A percentile compares a stretch with the other conserved stretches of the same genome.
Evolutionary conservation across 2,329 filamentous ascomycete genomes (phyloP).

Genomic region (Fusarium falciforme): DNA sequence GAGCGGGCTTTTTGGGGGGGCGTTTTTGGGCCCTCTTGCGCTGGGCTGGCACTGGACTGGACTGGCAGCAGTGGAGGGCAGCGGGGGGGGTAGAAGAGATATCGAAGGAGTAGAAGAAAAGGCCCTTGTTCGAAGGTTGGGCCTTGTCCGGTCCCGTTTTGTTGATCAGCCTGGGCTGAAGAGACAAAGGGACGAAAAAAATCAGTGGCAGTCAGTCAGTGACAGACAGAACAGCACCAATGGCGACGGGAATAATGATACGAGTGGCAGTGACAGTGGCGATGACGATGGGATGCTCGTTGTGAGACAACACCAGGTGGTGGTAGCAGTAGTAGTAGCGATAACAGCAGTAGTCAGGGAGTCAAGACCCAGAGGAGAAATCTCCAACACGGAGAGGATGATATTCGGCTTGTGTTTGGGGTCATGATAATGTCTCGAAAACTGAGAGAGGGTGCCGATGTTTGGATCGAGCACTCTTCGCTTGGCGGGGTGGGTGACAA

Average conservation of each 20-base stretch:
- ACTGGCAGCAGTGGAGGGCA: constrained; percentile 5
- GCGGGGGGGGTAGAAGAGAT: constrained; percentile 25
- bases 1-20: constrained; percentile 29
- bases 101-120: constrained; percentile 15
- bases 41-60: constrained; percentile 3
- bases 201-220: background rate
- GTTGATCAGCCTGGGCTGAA: constrained; percentile 23
- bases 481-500: constrained; percentile 30
- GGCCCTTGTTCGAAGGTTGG: constrained; percentile 14
- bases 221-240: constrained; percentile 3
- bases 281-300: constrained; percentile 3
- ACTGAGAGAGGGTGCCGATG: constrained; percentile 14
- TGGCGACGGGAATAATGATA: background rate
- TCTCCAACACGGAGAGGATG: constrained; percentile 55
- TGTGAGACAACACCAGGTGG: background rate
- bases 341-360: constrained; percentile 49
- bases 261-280: constrained; percentile 6
- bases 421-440: constrained; percentile 52
- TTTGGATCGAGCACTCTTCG: constrained; percentile 16
- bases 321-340: background rate
- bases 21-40: constrained; percentile 8
- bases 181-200: background rate
- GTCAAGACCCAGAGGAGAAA: constrained; percentile 54
- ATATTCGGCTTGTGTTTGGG: constrained; percentile 50
- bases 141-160: constrained; percentile 15